These are phyloP conservation scores for Suhomyces prunicola DNA, from an alignment of 805 yeast species.

Conservation along the genomic window DNA sequence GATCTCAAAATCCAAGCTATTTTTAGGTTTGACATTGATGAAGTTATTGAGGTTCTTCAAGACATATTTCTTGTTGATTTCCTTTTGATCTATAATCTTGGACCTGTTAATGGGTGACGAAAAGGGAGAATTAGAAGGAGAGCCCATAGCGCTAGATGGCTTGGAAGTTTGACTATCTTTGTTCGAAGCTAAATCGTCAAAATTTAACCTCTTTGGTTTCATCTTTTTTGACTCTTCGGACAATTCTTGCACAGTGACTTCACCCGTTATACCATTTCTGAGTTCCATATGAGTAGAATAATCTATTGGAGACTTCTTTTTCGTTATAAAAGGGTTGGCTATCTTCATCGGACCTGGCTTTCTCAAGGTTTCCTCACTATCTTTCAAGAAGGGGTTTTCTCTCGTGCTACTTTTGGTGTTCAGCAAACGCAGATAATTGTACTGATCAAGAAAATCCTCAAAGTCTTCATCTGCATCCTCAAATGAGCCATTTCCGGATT, in stretches of 20 bases:
- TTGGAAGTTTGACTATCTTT: neutral
- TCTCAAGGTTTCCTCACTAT: neutral
- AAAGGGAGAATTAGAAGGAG: neutral
- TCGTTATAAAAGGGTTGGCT: constrained; percentile 1
- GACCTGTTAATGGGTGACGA: constrained; percentile 4
- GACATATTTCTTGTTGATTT: constrained; percentile 9
- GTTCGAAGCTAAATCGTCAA: constrained; percentile 11
- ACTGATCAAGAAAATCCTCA: neutral
- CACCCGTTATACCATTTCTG: constrained; percentile 42
- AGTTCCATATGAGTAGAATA: constrained; percentile 39
- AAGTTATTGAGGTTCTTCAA: constrained; percentile 9
- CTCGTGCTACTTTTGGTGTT: neutral
- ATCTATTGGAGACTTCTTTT: constrained; percentile 12
- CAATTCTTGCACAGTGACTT: constrained; percentile 26
- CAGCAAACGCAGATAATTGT: neutral
- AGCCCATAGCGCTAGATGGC: neutral
- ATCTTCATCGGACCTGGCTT: neutral
- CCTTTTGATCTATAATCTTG: constrained; percentile 5
- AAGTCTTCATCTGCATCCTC: constrained; percentile 7
- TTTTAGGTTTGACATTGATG: constrained; percentile 9
- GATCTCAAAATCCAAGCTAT: constrained; percentile 10
- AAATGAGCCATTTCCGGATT: constrained; percentile 2
- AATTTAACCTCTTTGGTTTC: constrained; percentile 38
- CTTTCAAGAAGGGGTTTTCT: neutral
- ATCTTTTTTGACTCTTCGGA: constrained; percentile 28